Evolutionary conservation across 306 rosid genomes (phyloP).

Genomic region (Sicyos baderoa): DNA sequence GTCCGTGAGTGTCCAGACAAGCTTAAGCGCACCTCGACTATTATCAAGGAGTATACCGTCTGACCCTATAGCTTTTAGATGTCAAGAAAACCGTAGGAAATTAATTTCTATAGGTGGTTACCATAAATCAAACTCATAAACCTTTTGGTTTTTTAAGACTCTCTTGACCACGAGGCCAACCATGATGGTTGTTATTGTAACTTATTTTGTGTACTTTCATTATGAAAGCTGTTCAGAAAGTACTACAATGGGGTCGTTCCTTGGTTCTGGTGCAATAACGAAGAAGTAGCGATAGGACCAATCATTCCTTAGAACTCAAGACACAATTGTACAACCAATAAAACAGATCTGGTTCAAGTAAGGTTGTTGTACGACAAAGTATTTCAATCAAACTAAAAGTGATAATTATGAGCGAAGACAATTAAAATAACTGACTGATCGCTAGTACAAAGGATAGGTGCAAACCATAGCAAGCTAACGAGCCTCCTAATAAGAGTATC

Average conservation of each 20-base stretch:
- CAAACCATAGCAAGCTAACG: constrained; percentile 76
- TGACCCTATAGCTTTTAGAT: too few relatives aligned
- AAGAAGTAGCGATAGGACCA: not conserved
- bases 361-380: not conserved
- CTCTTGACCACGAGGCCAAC: too few relatives aligned
- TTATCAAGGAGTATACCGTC: too few relatives aligned
- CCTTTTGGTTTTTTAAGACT: too few relatives aligned
- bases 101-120: too few relatives aligned
- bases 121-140: too few relatives aligned
- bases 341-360: not conserved
- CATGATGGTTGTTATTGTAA: too few relatives aligned
- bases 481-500: constrained; percentile 66
- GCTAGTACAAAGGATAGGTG: constrained; percentile 17
- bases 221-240: not conserved
- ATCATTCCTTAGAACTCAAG: not conserved
- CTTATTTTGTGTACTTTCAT: not conserved
- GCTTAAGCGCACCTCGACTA: too few relatives aligned
- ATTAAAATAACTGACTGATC: not conserved
- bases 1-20: too few relatives aligned
- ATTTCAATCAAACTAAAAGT: not conserved
- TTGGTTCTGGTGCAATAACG: not conserved
- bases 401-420: not conserved
- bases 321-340: not conserved
- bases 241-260: not conserved
- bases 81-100: too few relatives aligned